Conservation (phyloP, 495 filamentous ascomycete genomes). For the Amphirosellinia nigrospora region DNA sequence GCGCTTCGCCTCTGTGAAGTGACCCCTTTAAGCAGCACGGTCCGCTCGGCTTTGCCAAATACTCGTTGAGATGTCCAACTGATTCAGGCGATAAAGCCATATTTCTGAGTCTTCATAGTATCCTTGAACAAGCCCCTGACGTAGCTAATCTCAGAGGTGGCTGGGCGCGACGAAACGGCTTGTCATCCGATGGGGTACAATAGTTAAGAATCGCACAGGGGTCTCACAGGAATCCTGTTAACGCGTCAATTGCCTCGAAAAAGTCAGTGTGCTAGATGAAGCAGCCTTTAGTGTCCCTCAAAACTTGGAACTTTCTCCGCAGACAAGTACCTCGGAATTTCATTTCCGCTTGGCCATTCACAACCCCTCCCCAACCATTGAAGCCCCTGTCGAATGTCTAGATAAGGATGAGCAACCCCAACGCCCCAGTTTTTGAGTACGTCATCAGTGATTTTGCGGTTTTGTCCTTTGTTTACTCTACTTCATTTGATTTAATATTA, state of each 20-base stretch:
- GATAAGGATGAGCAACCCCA: background rate
- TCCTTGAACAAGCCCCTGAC: too few relatives aligned
- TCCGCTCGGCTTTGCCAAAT: slow-evolving; percentile 43
- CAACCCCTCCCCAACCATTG: background rate
- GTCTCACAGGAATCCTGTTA: background rate
- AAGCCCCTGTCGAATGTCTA: background rate
- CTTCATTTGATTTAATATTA: background rate
- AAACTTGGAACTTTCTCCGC: background rate
- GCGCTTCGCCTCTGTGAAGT: slow-evolving; percentile 44
- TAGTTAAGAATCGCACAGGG: background rate
- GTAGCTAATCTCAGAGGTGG: background rate
- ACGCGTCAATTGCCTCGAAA: too few relatives aligned
- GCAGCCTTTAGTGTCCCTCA: background rate
- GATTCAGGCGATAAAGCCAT: background rate
- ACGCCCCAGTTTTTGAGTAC: background rate
- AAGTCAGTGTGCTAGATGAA: background rate
- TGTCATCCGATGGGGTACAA: background rate
- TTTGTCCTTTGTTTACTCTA: background rate
- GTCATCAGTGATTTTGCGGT: background rate
- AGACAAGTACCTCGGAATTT: background rate
- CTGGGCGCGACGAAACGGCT: background rate
- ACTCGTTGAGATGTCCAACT: slow-evolving; percentile 1
- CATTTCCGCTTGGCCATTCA: background rate
- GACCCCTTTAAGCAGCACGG: slow-evolving; percentile 43
- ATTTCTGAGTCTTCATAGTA: background rate